Evolutionary conservation across 148 eudicot species (phyloP).

Genomic region (Cornus florida): DNA sequence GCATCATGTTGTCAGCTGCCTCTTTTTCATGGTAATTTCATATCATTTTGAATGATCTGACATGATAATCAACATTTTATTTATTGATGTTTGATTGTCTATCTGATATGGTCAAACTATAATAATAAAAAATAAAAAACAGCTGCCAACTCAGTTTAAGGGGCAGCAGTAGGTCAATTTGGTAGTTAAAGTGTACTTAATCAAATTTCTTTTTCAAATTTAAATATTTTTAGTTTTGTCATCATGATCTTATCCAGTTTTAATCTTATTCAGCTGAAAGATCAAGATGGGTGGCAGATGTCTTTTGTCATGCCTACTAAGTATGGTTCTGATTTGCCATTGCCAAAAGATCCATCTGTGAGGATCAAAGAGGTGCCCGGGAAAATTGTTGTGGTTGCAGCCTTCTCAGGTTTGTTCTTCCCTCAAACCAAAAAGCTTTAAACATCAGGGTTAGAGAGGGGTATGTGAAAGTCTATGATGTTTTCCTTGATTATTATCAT

Average conservation of each 20-base stretch:
- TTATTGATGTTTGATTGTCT: not conserved
- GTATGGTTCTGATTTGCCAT: conserved; percentile 79
- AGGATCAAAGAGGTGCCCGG: conserved; percentile 79
- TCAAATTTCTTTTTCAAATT: not conserved
- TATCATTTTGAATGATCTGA: not conserved
- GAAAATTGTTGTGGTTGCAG: conserved; percentile 72
- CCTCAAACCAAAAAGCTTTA: not conserved
- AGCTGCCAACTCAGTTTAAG: not conserved
- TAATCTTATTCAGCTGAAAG: conserved; percentile 37
- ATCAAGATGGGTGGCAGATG: conserved; percentile 79
- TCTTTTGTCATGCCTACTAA: conserved; percentile 96
- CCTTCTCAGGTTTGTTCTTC: conserved; percentile 77
- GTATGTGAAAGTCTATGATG: not conserved
- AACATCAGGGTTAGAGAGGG: not conserved
- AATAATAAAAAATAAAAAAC: not conserved
- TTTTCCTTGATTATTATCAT: not conserved
- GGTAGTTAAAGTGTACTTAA: not conserved
- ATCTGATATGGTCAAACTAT: conserved; percentile 1
- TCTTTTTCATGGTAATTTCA: not conserved
- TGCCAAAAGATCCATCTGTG: conserved; percentile 86
- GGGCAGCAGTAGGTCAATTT: not conserved
- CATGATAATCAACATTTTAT: too few species aligned
- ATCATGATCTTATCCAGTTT: conserved; percentile 2
- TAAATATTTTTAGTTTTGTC: not conserved
- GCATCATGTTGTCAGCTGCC: not conserved